Conservation (phyloP, 176 grass and related monocot genomes). For the Cenchrus purpureus region DNA sequence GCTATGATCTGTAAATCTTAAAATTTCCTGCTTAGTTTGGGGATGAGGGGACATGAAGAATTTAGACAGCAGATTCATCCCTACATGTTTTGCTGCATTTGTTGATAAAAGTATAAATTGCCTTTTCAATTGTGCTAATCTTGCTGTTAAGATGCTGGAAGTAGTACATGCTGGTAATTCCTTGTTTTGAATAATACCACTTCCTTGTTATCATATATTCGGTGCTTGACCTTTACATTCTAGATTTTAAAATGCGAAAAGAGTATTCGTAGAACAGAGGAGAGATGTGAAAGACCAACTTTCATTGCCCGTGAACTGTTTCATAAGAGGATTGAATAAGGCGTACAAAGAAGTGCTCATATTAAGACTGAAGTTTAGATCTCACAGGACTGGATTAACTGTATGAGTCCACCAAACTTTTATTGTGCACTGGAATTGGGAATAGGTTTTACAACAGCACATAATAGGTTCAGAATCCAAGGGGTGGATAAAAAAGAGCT, state of each 20-base stretch:
- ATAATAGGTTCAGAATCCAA: conserved; percentile 12
- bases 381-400: conserved; percentile 8
- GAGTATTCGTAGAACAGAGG: neutral
- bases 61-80: neutral
- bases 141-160: conserved; percentile 4
- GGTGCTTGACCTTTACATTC: conserved; percentile 16
- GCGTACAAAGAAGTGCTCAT: neutral
- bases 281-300: conserved; percentile 2
- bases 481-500: neutral
- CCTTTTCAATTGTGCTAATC: neutral
- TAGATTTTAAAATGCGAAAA: conserved; percentile 6
- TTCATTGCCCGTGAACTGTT: neutral
- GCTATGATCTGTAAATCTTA: neutral
- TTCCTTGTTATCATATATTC: conserved; percentile 12
- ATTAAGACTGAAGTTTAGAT: conserved; percentile 2
- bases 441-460: neutral
- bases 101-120: neutral
- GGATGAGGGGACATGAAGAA: neutral
- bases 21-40: conserved; percentile 8
- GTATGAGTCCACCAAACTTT: neutral
- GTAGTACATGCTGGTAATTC: neutral
- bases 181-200: neutral
- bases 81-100: conserved; percentile 15
- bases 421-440: conserved; percentile 9
- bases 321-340: neutral